Conservation (phyloP, 495 filamentous ascomycete species). For the Penicillium roqueforti region DNA sequence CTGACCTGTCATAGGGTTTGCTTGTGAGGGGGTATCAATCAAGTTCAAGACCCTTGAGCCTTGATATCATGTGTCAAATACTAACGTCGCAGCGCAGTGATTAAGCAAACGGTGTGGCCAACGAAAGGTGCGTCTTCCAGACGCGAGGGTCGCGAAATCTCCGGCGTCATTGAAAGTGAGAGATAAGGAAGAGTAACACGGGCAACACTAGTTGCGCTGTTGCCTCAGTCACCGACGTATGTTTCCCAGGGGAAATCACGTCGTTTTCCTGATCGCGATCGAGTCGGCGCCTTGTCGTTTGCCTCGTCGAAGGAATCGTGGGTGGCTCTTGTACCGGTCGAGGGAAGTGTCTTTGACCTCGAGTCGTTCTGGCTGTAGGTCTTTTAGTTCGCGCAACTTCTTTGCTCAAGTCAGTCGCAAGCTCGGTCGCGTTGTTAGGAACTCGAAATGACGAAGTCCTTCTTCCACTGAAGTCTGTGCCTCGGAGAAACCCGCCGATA, state of each 20-base stretch:
- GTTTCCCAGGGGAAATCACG: not conserved
- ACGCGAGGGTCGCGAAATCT: conserved; percentile 10
- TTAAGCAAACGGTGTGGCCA: conserved; percentile 11
- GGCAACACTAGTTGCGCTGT: not conserved
- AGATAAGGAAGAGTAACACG: not conserved
- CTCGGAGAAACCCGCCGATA: conserved; percentile 31
- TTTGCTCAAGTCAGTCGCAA: not conserved
- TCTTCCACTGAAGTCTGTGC: not conserved
- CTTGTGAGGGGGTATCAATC: not conserved
- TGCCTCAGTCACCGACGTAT: not conserved
- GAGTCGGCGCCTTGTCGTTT: conserved; percentile 4
- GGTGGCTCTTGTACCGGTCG: not conserved
- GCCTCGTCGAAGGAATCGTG: not conserved
- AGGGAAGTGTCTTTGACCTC: not conserved
- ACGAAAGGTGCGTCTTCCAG: conserved; percentile 14
- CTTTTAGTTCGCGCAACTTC: not conserved
- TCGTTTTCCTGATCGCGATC: conserved; percentile 6
- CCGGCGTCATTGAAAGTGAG: conserved; percentile 17
- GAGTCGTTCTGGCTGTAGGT: not conserved
- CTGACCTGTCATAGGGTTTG: not conserved
- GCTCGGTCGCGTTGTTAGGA: not conserved
- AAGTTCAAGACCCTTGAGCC: not conserved
- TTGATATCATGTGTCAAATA: not conserved
- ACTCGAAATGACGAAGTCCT: conserved; percentile 3
- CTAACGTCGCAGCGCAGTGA: not conserved